phyloP scores from a whole-genome alignment of 768 basidiomycete species.

The Tulasnella sp. region DNA sequence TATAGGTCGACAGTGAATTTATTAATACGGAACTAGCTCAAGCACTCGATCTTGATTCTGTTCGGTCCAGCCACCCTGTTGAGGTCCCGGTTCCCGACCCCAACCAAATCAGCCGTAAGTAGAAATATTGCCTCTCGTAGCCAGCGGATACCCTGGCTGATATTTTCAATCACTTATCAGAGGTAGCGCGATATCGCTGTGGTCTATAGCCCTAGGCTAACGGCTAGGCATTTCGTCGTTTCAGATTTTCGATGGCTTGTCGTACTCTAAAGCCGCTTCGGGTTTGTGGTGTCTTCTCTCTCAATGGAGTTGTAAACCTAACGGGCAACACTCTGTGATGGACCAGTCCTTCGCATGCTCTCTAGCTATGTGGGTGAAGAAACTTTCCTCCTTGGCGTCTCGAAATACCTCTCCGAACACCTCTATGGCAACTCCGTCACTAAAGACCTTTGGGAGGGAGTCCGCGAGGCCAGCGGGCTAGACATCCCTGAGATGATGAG shows the following conservation, averaged over 20 bases:
- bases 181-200: background rate
- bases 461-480: conserved; percentile 64
- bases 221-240: background rate
- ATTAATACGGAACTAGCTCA: conserved; percentile 66
- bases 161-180: background rate
- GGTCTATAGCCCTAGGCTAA: background rate
- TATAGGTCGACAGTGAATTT: conserved; percentile 46
- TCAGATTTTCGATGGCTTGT: conserved; percentile 84
- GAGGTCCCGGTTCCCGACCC: conserved; percentile 88
- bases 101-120: conserved; percentile 68
- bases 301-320: conserved; percentile 35
- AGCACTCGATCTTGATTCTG: conserved; percentile 80
- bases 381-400: conserved; percentile 79
- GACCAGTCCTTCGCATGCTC: conserved; percentile 83
- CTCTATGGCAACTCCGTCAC: conserved; percentile 82
- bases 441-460: conserved; percentile 82
- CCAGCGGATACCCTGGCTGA: background rate
- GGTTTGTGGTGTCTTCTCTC: conserved; percentile 41
- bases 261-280: conserved; percentile 79
- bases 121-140: conserved; percentile 32
- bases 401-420: conserved; percentile 85
- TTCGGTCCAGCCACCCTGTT: conserved; percentile 85
- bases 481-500: conserved; percentile 81
- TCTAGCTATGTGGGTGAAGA: conserved; percentile 88
- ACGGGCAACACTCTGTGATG: background rate